Evolutionary conservation across 768 basidiomycete species (phyloP), one percentile per base, ranked within the genome.

Genomic region (Epithele typhae): DNA sequence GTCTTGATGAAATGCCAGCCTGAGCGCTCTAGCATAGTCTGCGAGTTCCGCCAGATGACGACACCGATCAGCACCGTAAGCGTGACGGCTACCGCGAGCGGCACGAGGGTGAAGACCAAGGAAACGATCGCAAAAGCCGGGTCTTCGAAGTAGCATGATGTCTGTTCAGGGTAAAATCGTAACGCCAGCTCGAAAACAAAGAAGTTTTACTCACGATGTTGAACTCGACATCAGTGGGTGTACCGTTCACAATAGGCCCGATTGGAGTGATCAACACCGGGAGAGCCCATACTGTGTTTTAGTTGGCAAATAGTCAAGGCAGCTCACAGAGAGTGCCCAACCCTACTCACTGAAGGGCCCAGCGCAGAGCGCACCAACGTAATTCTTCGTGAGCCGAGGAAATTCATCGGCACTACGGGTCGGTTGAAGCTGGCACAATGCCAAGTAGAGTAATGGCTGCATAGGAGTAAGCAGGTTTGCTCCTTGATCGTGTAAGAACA

Each of bases 361-460:
- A 18, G 40, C 32, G 30, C 53, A 55, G 3, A 59, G 40, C 14
- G 40, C 17, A 3, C 49, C 19, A 3, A 53, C 50, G 4, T 48
- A 54, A 11, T 44, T 14, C 25, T 40, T 51, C 5, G 50, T 51
- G 17, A 51, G 33, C 7, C 50, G 49, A 43, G 50, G 56, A 48
- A 45, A 49, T 25, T 39, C 51, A 18, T 43, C 45, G 5, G 41
- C 41, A n/a, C 46, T 53, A 15, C 42, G 38, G 22, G 36, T 51
- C 4, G 37, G 49, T 14, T 46, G 40, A 17, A 52, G 34, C 32
- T 49, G 44, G 7, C 43, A 25, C 8, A 51, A 25, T 4, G 53
- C 47, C 24, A 56, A 24, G 46, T 49, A 56, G 7, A 59, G 37
- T 3, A 48, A 45, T 10, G 58, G 58, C 58, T 59, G 18, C 14